Evolutionary conservation across 257 asterid genomes (phyloP).

Genomic region (Nicotiana knightiana): DNA sequence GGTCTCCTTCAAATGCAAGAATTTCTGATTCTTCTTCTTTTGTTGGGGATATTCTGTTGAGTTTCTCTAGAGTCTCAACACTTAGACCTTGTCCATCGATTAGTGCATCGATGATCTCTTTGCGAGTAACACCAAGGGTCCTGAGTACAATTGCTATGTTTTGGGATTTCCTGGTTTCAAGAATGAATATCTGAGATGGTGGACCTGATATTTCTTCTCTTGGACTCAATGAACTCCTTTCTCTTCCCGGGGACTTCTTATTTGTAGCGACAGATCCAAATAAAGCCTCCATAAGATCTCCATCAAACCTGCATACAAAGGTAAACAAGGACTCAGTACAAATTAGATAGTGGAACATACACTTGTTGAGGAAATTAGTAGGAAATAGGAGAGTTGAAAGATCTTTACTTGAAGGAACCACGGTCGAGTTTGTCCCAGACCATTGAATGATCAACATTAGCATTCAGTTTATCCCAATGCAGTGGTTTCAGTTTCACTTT

Average conservation of each 20-base stretch:
- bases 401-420: conserved; percentile 83
- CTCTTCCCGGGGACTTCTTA: conserved; percentile 57
- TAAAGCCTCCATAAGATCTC: conserved; percentile 93
- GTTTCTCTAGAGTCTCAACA: conserved; percentile 65
- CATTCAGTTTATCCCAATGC: conserved; percentile 94
- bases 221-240: conserved; percentile 17
- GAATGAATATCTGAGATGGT: conserved; percentile 63
- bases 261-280: conserved; percentile 84
- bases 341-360: background rate
- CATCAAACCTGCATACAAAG: conserved; percentile 67
- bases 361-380: background rate
- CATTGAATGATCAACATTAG: conserved; percentile 79
- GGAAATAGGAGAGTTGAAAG: background rate
- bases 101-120: conserved; percentile 57
- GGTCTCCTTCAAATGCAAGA: conserved; percentile 64
- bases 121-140: conserved; percentile 53
- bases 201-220: conserved; percentile 45
- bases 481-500: conserved; percentile 72
- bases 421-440: conserved; percentile 89
- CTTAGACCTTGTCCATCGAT: conserved; percentile 54
- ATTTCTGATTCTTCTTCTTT: conserved; percentile 60
- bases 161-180: conserved; percentile 77
- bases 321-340: background rate
- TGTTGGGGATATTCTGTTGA: conserved; percentile 57
- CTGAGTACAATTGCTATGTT: conserved; percentile 72